Percentiles rank a stretch among this genome's conserved stretches.
Conservation (phyloP, 495 filamentous ascomycete species). For the Penicillium nucicola region DNA sequence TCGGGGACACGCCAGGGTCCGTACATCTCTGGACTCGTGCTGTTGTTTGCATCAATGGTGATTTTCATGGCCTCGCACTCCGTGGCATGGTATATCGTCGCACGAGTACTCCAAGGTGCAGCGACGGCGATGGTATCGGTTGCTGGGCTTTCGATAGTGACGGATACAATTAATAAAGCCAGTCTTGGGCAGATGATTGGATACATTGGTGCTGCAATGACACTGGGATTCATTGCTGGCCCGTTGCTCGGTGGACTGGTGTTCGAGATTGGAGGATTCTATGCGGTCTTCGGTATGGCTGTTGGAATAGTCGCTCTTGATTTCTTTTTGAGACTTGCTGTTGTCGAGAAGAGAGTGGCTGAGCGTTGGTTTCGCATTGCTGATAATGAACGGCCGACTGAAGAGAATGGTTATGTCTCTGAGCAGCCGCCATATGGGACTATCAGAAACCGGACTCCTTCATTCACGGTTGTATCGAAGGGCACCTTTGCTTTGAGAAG, state of each 20-base stretch:
- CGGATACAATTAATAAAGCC: constrained; percentile 62
- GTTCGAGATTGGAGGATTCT: constrained; percentile 61
- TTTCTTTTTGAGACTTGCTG: constrained; percentile 54
- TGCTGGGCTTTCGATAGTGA: constrained; percentile 61
- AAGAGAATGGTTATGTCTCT: constrained; percentile 6
- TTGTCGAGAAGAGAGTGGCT: constrained; percentile 72
- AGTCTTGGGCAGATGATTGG: constrained; percentile 66
- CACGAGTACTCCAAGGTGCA: constrained; percentile 65
- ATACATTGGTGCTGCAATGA: constrained; percentile 62
- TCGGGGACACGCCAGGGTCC: constrained; percentile 50
- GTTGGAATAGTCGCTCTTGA: constrained; percentile 63
- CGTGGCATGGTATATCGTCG: constrained; percentile 57
- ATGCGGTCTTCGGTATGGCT: constrained; percentile 62
- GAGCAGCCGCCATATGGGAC: constrained; percentile 2
- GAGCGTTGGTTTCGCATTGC: constrained; percentile 43
- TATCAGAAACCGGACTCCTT: neutral
- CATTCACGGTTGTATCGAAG: neutral
- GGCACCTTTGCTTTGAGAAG: neutral
- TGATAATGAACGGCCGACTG: constrained; percentile 2
- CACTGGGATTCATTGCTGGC: constrained; percentile 58
- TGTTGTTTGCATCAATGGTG: constrained; percentile 59
- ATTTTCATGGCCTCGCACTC: constrained; percentile 62
- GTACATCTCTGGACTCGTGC: constrained; percentile 61
- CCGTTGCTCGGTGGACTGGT: constrained; percentile 71
- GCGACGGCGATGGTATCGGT: constrained; percentile 71